A percentile compares a stretch with the other conserved stretches of the same genome.
These are phyloP conservation scores for Mortierella sp. DNA, from an alignment of 371 early-diverging fungal species.

Conservation along the genomic window DNA sequence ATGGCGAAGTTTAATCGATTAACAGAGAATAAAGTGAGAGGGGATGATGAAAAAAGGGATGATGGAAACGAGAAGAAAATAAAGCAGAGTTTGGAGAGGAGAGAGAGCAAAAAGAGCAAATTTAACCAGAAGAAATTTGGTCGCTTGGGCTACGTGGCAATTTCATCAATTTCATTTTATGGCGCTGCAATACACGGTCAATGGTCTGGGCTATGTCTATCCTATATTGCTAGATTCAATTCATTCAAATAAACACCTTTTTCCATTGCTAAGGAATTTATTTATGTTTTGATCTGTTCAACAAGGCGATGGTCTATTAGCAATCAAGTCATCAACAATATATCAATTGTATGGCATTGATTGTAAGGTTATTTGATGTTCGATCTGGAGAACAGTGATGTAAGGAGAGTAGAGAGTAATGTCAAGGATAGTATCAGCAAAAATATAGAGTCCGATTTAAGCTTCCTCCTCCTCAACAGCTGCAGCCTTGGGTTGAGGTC, in stretches of 20 bases:
- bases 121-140: not conserved
- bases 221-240: too few relatives aligned
- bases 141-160: constrained; percentile 6
- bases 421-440: not conserved
- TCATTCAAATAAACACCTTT: too few relatives aligned
- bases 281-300: not conserved
- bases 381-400: not conserved
- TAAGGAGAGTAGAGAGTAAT: constrained; percentile 2
- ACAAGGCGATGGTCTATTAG: not conserved
- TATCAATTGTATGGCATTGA: not conserved
- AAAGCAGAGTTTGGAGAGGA: not conserved
- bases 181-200: too few relatives aligned
- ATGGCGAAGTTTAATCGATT: constrained; percentile 43
- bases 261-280: not conserved
- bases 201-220: not conserved
- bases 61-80: not conserved
- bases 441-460: constrained; percentile 15
- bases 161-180: not conserved
- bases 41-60: constrained; percentile 2
- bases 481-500: constrained; percentile 35
- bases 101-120: too few relatives aligned
- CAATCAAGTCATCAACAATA: not conserved
- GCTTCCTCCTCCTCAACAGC: constrained; percentile 44
- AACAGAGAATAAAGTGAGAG: constrained; percentile 15
- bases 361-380: not conserved